Evolutionary conservation across 176 grass and related monocot species (phyloP).

Genomic region (Chrysopogon serrulatus): DNA sequence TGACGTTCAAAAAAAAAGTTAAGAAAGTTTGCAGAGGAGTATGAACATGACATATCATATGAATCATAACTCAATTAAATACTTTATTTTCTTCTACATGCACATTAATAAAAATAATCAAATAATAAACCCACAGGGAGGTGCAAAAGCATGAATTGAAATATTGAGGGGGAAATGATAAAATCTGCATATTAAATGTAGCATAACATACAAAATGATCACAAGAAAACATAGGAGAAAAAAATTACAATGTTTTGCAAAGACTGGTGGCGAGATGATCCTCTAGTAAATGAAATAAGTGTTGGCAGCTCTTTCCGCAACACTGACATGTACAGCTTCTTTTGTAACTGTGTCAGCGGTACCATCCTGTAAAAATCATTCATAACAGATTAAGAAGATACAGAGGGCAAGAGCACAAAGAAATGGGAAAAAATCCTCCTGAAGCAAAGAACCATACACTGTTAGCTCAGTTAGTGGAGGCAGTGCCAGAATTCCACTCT

Average conservation of each 20-base stretch:
- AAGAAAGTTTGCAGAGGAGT: neutral
- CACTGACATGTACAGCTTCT: constrained; percentile 81
- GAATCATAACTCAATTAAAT: constrained; percentile 2
- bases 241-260: constrained; percentile 91
- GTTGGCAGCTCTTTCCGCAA: constrained; percentile 86
- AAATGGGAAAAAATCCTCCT: neutral
- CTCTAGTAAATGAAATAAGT: constrained; percentile 74
- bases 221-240: neutral
- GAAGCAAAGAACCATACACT: constrained; percentile 54
- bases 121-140: neutral
- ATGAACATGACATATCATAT: constrained; percentile 2
- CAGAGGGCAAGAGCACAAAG: constrained; percentile 1
- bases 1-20: neutral
- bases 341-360: constrained; percentile 74
- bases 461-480: constrained; percentile 89
- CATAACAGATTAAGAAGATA: constrained; percentile 19
- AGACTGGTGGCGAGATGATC: constrained; percentile 66
- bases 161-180: neutral
- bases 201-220: neutral
- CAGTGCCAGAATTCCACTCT: constrained; percentile 64
- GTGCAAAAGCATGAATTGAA: neutral
- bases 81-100: constrained; percentile 12
- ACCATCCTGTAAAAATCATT: constrained; percentile 56
- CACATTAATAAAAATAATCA: constrained; percentile 28
- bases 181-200: neutral